Conservation (phyloP, 2,329 filamentous ascomycete genomes). For the Monosporascus sp. region DNA sequence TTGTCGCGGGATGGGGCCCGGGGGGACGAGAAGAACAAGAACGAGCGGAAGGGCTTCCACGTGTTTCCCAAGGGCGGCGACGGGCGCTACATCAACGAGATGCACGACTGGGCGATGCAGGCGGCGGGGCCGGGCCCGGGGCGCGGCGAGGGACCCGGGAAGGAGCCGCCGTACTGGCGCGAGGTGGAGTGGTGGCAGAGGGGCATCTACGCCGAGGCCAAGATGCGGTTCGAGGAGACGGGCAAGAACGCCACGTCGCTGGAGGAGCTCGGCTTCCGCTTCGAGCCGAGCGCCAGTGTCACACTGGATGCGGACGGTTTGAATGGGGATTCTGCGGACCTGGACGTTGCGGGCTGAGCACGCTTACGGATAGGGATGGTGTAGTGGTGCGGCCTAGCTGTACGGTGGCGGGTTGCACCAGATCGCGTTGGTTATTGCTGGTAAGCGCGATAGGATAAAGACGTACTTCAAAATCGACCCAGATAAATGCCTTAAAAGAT, state of each 20-base stretch:
- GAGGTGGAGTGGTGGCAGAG: constrained; percentile 69
- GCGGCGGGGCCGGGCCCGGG: constrained; percentile 21
- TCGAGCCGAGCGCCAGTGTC: constrained; percentile 25
- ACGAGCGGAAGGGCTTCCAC: constrained; percentile 43
- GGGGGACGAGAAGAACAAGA: constrained; percentile 27
- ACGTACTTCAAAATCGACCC: no score
- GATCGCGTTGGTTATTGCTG: no score
- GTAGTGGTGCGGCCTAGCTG: no score
- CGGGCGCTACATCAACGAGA: constrained; percentile 62
- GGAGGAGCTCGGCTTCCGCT: constrained; percentile 67
- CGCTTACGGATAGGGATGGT: no score
- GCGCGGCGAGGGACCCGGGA: constrained; percentile 43
- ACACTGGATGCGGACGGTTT: background rate
- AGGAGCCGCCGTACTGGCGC: constrained; percentile 67
- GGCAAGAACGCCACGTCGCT: constrained; percentile 62
- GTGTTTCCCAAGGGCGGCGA: constrained; percentile 53
- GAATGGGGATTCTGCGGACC: background rate
- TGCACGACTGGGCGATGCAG: constrained; percentile 56
- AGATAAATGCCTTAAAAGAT: no score
- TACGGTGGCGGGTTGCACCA: no score
- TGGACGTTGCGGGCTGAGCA: background rate
- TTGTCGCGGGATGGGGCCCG: constrained; percentile 28
- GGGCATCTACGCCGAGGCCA: constrained; percentile 61
- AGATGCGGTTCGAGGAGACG: constrained; percentile 62
- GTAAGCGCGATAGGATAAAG: no score